Conservation (phyloP, 192 early-diverging fungal genomes). For the Physocladia obscura region DNA sequence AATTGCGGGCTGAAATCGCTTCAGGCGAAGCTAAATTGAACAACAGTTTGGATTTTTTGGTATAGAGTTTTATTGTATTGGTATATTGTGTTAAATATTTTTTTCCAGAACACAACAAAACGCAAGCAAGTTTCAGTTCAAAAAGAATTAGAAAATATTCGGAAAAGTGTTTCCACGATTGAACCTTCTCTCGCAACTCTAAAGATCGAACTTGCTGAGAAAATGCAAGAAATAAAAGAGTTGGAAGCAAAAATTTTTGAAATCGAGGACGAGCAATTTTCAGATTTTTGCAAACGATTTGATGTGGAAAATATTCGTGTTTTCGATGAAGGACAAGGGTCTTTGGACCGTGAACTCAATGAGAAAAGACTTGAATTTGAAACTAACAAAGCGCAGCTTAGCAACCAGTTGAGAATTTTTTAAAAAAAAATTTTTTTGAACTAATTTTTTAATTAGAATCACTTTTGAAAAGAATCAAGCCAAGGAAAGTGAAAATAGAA, state of each 20-base stretch:
- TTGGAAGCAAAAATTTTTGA: constrained; percentile 49
- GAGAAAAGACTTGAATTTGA: constrained; percentile 76
- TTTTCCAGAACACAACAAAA: constrained; percentile 17
- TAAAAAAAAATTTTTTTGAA: neutral
- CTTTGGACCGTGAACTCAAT: constrained; percentile 65
- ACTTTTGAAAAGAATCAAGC: constrained; percentile 74
- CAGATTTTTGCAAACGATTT: constrained; percentile 73
- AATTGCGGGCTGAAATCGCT: constrained; percentile 26
- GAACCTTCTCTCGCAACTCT: constrained; percentile 8
- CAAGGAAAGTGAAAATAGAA: constrained; percentile 59
- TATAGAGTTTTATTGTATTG: neutral
- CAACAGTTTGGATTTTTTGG: constrained; percentile 66
- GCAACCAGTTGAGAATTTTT: constrained; percentile 61
- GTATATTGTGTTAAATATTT: neutral
- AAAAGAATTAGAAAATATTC: constrained; percentile 51
- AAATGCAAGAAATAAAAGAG: constrained; percentile 50
- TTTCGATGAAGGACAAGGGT: constrained; percentile 77
- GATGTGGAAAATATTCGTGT: constrained; percentile 77
- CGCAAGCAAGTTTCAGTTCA: constrained; percentile 31
- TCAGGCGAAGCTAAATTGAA: constrained; percentile 40
- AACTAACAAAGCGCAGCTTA: constrained; percentile 73
- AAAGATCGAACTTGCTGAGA: constrained; percentile 2
- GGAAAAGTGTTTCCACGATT: constrained; percentile 17
- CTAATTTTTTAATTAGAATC: constrained; percentile 33
- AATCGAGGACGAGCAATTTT: constrained; percentile 71